These are phyloP conservation scores for Cryphonectria nitschkei DNA, from an alignment of 2,329 filamentous ascomycete genomes.

Conservation along the genomic window DNA sequence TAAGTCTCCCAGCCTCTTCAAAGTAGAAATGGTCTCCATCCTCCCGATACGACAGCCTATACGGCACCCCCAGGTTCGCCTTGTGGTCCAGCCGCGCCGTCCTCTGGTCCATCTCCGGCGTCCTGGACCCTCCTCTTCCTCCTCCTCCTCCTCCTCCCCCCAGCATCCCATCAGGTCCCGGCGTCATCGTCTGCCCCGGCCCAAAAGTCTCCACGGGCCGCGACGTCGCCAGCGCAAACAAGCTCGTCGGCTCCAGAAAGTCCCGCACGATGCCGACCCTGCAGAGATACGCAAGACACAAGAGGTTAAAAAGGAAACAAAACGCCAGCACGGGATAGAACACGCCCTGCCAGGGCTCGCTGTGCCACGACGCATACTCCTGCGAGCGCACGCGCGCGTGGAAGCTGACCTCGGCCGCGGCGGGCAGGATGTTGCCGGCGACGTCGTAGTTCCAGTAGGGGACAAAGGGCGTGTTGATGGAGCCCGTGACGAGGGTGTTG, in stretches of 20 bases:
- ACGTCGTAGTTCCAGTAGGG: conserved; percentile 55
- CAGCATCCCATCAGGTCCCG: conserved; percentile 45
- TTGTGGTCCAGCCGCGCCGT: conserved; percentile 17
- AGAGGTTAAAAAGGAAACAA: conserved; percentile 69
- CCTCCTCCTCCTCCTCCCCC: conserved; percentile 34
- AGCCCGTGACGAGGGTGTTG: conserved; percentile 65
- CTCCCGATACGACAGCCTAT: conserved; percentile 45
- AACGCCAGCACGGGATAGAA: conserved; percentile 70
- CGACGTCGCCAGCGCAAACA: conserved; percentile 74
- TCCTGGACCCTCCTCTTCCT: conserved; percentile 4
- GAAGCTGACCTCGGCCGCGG: conserved; percentile 60
- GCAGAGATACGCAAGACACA: conserved; percentile 65
- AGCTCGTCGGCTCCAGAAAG: conserved; percentile 76
- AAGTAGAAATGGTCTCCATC: conserved; percentile 49
- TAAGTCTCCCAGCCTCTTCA: conserved; percentile 40
- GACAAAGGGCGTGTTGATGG: conserved; percentile 63
- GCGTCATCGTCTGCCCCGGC: neutral
- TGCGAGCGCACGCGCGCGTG: conserved; percentile 65
- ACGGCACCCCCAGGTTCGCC: conserved; percentile 45
- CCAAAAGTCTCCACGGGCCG: conserved; percentile 35
- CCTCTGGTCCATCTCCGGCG: conserved; percentile 18
- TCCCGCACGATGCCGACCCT: conserved; percentile 69
- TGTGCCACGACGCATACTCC: conserved; percentile 71
- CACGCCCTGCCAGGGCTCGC: conserved; percentile 60
- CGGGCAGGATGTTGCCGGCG: conserved; percentile 38